These are phyloP conservation scores for Sarcomyxa edulis DNA, from an alignment of 768 basidiomycete species.

Conservation along the genomic window DNA sequence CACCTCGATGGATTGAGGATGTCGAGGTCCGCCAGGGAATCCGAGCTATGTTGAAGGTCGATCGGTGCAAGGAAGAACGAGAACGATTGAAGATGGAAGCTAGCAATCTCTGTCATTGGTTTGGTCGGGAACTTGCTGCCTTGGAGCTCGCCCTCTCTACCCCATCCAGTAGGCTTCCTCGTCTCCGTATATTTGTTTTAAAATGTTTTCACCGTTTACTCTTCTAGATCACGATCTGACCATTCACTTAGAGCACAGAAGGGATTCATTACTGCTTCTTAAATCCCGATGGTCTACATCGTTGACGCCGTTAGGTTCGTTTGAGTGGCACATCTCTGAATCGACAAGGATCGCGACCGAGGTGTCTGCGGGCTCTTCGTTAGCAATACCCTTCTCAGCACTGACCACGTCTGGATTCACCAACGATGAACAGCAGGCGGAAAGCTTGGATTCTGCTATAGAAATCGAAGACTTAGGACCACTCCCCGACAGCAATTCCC, in stretches of 20 bases:
- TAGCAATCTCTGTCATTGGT: constrained; percentile 31
- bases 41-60: constrained; percentile 16
- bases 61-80: constrained; percentile 25
- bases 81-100: constrained; percentile 18
- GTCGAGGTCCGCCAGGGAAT: constrained; percentile 24
- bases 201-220: too few relatives aligned
- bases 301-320: constrained; percentile 8
- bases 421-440: too few relatives aligned
- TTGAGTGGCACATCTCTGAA: constrained; percentile 1
- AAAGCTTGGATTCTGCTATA: too few relatives aligned
- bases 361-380: too few relatives aligned
- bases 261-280: constrained; percentile 7
- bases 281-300: constrained; percentile 10
- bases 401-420: too few relatives aligned
- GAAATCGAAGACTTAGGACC: too few relatives aligned
- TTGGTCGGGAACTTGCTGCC: constrained; percentile 19
- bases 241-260: constrained; percentile 8
- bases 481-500: too few relatives aligned
- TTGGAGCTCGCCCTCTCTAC: constrained; percentile 17
- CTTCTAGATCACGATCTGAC: constrained; percentile 9
- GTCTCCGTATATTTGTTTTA: too few relatives aligned
- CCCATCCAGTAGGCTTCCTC: too few relatives aligned
- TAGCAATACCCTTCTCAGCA: too few relatives aligned
- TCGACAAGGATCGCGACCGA: too few relatives aligned
- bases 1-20: constrained; percentile 28